phyloP scores from a whole-genome alignment of 371 early-diverging fungal species.

The Rhizopus arrhizus region DNA sequence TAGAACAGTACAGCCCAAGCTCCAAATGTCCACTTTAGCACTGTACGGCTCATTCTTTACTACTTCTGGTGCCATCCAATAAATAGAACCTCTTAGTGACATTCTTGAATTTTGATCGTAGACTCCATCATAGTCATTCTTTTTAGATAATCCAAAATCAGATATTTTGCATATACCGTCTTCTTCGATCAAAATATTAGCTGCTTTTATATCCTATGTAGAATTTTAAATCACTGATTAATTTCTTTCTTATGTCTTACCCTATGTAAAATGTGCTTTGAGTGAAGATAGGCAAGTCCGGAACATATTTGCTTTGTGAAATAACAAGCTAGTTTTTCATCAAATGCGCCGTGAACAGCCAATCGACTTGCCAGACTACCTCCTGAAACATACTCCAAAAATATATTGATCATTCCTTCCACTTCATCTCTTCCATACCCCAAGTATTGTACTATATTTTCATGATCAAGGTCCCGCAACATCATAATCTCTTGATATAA shows the following conservation, averaged over 20 bases:
- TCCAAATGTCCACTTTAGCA: conserved; percentile 79
- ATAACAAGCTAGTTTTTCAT: conserved; percentile 72
- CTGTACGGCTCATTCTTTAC: conserved; percentile 77
- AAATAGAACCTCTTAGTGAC: conserved; percentile 70
- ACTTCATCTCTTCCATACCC: conserved; percentile 69
- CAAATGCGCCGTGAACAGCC: conserved; percentile 72
- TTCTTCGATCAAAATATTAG: conserved; percentile 85
- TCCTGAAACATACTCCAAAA: conserved; percentile 90
- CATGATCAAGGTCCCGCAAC: conserved; percentile 81
- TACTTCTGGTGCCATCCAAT: conserved; percentile 96
- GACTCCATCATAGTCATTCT: conserved; percentile 58
- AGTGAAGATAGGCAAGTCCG: conserved; percentile 91
- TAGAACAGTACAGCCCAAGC: conserved; percentile 83
- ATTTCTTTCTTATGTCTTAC: conserved; percentile 7
- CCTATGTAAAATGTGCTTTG: conserved; percentile 85
- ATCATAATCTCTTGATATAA: conserved; percentile 84
- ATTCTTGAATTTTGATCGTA: conserved; percentile 59
- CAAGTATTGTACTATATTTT: conserved; percentile 82
- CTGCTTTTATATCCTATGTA: conserved; percentile 89
- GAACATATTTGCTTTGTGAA: conserved; percentile 86
- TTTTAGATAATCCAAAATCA: conserved; percentile 97
- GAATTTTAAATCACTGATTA: neutral
- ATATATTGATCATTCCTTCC: conserved; percentile 76
- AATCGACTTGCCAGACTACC: conserved; percentile 76
- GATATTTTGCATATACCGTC: conserved; percentile 93